Evolutionary conservation across 805 yeast genomes (phyloP), one percentile per base, ranked within the genome.

Genomic region (Pichia pseudocactophila): DNA sequence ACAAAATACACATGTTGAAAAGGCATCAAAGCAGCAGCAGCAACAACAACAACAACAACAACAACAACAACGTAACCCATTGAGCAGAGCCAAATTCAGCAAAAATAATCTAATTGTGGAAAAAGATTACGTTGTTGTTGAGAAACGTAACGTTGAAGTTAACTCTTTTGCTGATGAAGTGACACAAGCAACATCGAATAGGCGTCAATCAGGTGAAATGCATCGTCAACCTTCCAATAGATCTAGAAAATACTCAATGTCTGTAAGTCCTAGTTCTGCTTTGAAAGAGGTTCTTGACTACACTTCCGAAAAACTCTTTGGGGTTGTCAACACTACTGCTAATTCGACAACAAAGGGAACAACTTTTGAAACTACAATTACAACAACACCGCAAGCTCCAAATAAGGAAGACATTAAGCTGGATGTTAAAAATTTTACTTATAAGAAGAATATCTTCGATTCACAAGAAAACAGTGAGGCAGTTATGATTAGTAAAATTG

Each of bases 141-240:
- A 90, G 59, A 92, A 90, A 59, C 74, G 95, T 39, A 86, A 92
- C 0, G 97, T 90, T 3, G 97, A 92, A 58, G 95, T 90, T 8
- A 90, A 90, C 65, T 90, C 95, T 2, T 69, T 92, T 44, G 98
- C 98, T 3, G 97, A 90, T 61, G 96, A 89, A 58, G 65, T 90
- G 40, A 80, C 80, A 3, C 80, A 79, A 28, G 58, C 58, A 0
- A 59, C 63, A 9, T 12, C 31, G 6, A 34, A 34, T 22, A 22
- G 8, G 8, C 25, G 25, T 20, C 40, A 34, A 2, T 15, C 17
- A 18, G 18, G 9, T 11, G 4, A 1, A 37, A 71, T 6, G 69
- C 71, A 27, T 79, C 74, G 1, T 69, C 67, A 46, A 65, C 67
- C 10, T 60, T 59, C 49, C 50, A n/a, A 36, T 7, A 51, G 37